Evolutionary conservation across 352 stramenopile species (phyloP).

Genomic region (Phytopythium montanum): DNA sequence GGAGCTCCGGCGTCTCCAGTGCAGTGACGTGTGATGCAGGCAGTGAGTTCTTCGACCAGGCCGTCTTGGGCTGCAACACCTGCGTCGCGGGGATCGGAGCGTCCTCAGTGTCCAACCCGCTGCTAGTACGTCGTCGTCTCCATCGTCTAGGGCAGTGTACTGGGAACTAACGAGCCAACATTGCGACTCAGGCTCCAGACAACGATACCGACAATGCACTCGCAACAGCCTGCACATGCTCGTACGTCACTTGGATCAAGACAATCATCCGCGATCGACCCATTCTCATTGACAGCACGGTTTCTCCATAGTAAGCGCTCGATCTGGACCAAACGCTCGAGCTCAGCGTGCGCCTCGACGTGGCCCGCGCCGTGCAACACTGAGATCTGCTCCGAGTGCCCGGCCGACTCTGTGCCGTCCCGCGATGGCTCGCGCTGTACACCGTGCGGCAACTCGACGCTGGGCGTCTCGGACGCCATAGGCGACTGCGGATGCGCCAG

Average conservation of each 20-base stretch:
- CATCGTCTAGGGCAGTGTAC: background rate
- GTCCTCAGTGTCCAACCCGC: constrained; percentile 22
- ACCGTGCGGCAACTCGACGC: constrained; percentile 55
- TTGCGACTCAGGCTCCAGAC: constrained; percentile 31
- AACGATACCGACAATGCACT: constrained; percentile 16
- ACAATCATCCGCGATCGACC: background rate
- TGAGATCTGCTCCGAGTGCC: constrained; percentile 37
- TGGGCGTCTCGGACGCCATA: constrained; percentile 23
- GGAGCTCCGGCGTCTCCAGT: background rate
- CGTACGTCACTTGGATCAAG: background rate
- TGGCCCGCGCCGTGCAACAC: constrained; percentile 64
- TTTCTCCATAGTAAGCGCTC: constrained; percentile 7
- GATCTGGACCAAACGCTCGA: constrained; percentile 19
- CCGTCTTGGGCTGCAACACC: constrained; percentile 48
- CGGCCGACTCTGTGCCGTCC: constrained; percentile 29
- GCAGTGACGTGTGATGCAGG: constrained; percentile 21
- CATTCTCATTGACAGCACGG: constrained; percentile 1
- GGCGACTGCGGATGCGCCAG: constrained; percentile 48
- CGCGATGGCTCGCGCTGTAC: constrained; percentile 46
- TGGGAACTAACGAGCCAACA: background rate
- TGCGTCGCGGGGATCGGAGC: constrained; percentile 35
- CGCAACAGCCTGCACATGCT: constrained; percentile 25
- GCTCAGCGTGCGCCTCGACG: constrained; percentile 41
- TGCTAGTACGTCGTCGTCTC: constrained; percentile 24
- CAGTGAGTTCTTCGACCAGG: constrained; percentile 55